Evolutionary conservation across 2,329 filamentous ascomycete genomes (phyloP), one percentile per base, ranked within the genome.

Genomic region (Talaromyces sp.): DNA sequence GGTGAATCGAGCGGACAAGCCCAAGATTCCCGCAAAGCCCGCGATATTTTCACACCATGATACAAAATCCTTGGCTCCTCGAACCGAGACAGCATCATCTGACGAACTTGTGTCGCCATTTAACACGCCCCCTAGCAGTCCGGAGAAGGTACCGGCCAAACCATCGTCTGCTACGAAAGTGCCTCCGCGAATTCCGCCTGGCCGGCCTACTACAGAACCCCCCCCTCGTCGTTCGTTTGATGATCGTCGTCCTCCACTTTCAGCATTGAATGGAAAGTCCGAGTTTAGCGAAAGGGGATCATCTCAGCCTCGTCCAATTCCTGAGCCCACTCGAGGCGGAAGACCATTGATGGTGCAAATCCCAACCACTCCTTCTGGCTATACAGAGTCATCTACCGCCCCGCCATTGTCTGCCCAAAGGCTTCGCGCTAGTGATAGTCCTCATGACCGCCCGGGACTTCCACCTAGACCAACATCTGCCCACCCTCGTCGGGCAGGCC

Each of bases 1-100:
- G 1, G 81, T 92, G 33, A 94, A 95, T 69, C 85, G 92, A 49
- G 85, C 86, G 27, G 89, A 90, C 36, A 96, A 95, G 71, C 87
- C 88, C 3, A 86, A 84, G 63, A 82, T 88, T 49, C 80, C 80
- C 10, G 69, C 73, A 9, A 84, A 84, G 57, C 69, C 67, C 11
- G 67, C 68, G 13, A 69, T 60, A 39, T 57, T 67, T 52, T 62
- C 64, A 29, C 67, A 70, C 61, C 56, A 70, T 59, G 65, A 72
- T 36, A 44, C 55, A 6, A 60, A 49, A 22, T 57, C 62, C 8
- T 62, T 72, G 22, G 55, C 68, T 24, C 70, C 68, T 17, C 59
- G 49, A 7, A 54, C 63, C 4, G 67, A 66, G 17, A 58, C 51
- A 8, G 54, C 57, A 1, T 58, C 67, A 5, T 65, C 69, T 2